A percentile compares a stretch with the other conserved stretches of the same genome.
These are phyloP conservation scores for Paramyrothecium sp. DNA, from an alignment of 2,329 filamentous ascomycete species.

Conservation along the genomic window DNA sequence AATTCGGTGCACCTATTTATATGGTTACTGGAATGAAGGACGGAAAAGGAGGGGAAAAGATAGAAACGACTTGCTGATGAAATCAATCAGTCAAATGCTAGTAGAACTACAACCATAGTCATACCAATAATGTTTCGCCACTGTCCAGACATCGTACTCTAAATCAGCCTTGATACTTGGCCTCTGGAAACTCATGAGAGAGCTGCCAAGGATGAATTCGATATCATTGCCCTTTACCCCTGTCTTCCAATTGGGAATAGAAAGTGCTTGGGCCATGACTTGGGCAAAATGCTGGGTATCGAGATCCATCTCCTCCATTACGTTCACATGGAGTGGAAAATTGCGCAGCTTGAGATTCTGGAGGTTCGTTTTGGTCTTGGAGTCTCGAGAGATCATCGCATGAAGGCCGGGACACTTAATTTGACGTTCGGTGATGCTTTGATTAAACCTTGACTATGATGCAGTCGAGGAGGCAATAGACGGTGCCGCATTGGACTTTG, in stretches of 20 bases:
- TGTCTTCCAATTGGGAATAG: slow-evolving; percentile 4
- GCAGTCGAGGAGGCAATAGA: slow-evolving; percentile 1
- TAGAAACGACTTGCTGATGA: too few relatives aligned
- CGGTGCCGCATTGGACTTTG: slow-evolving; percentile 6
- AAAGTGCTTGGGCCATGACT: slow-evolving; percentile 3
- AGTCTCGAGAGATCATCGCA: not conserved
- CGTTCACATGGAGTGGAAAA: slow-evolving; percentile 6
- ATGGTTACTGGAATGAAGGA: too few relatives aligned
- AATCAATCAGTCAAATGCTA: slow-evolving; percentile 6
- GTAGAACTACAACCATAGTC: not conserved
- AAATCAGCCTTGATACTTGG: not conserved
- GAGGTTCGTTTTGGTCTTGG: not conserved
- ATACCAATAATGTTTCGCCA: not conserved
- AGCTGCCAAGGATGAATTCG: slow-evolving; percentile 6
- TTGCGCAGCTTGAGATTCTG: slow-evolving; percentile 2
- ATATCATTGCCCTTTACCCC: slow-evolving; percentile 6
- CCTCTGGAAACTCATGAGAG: not conserved
- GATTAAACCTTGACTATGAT: not conserved
- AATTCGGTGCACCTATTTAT: slow-evolving; percentile 4
- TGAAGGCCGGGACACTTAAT: not conserved
- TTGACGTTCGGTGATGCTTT: too few relatives aligned
- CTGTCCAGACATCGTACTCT: not conserved
- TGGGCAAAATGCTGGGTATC: not conserved
- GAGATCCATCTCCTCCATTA: slow-evolving; percentile 4
- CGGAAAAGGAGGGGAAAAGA: not conserved